phyloP scores from a whole-genome alignment of 352 stramenopile genomes.

The Pythium grandisporangium region DNA sequence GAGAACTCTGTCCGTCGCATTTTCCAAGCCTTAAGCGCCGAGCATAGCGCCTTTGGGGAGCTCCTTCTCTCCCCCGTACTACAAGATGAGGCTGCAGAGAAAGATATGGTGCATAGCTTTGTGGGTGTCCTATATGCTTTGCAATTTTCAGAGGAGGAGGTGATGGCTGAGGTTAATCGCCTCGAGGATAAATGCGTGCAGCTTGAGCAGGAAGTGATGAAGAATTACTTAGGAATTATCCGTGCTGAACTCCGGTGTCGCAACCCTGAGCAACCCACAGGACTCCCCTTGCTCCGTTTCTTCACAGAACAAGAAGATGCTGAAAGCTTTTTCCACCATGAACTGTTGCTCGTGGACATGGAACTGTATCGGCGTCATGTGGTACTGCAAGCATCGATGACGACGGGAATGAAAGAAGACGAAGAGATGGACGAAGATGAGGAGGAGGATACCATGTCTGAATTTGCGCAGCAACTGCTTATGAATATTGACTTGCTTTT shows the following conservation, averaged over 20 bases:
- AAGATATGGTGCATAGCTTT: slow-evolving; percentile 37
- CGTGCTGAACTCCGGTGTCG: slow-evolving; percentile 7
- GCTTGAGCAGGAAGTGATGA: slow-evolving; percentile 25
- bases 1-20: slow-evolving; percentile 3
- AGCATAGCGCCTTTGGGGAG: slow-evolving; percentile 37
- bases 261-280: slow-evolving; percentile 1
- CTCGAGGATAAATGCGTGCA: slow-evolving; percentile 28
- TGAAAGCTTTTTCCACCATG: slow-evolving; percentile 37
- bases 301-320: slow-evolving; percentile 30
- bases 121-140: slow-evolving; percentile 52
- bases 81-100: slow-evolving; percentile 33
- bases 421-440: background rate
- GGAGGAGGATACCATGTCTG: background rate
- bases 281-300: slow-evolving; percentile 20
- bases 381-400: background rate
- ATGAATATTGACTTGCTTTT: slow-evolving; percentile 12
- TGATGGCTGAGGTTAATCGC: slow-evolving; percentile 20
- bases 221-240: slow-evolving; percentile 20
- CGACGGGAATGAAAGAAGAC: slow-evolving; percentile 3
- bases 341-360: slow-evolving; percentile 30
- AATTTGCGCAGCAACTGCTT: slow-evolving; percentile 1
- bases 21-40: slow-evolving; percentile 5
- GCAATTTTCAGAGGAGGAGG: slow-evolving; percentile 19
- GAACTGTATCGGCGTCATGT: slow-evolving; percentile 8
- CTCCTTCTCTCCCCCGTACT: slow-evolving; percentile 38